phyloP scores from a whole-genome alignment of 768 basidiomycete genomes.

The Mycena galopus region DNA sequence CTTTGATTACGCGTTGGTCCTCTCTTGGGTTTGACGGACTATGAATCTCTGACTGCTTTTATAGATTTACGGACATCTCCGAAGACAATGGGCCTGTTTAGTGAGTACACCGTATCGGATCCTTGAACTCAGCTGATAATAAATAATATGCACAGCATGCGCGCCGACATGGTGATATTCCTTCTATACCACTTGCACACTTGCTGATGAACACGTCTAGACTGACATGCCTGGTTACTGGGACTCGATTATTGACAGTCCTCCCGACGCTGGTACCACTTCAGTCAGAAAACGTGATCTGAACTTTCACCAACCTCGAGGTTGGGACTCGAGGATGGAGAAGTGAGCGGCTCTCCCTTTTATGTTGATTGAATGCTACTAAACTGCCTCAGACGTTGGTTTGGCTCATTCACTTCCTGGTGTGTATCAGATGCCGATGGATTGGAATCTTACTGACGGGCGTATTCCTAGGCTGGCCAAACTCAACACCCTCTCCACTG shows the following conservation, averaged over 20 bases:
- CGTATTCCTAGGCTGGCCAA: constrained; percentile 30
- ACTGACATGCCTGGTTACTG: constrained; percentile 34
- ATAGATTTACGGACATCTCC: too few species aligned
- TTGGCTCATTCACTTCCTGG: constrained; percentile 33
- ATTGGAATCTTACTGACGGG: too few species aligned
- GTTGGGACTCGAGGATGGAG: background rate
- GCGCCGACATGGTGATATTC: constrained; percentile 23
- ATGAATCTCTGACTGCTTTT: constrained; percentile 16
- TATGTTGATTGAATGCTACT: too few species aligned
- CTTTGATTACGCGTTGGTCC: constrained; percentile 25
- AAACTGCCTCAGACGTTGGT: constrained; percentile 33
- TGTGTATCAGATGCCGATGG: too few species aligned
- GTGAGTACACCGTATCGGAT: constrained; percentile 1
- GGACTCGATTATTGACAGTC: background rate
- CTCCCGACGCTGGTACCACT: too few species aligned
- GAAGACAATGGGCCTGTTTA: constrained; percentile 24
- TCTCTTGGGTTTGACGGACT: too few species aligned
- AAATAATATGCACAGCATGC: constrained; percentile 8
- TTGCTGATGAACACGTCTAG: background rate
- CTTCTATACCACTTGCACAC: background rate
- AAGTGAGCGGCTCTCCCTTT: too few species aligned
- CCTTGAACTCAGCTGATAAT: background rate
- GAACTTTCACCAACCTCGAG: constrained; percentile 32
- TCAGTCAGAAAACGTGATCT: too few species aligned
- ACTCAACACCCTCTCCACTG: constrained; percentile 34